phyloP scores from a whole-genome alignment of 805 yeast genomes.

The Zygoascus bituminiphila region DNA sequence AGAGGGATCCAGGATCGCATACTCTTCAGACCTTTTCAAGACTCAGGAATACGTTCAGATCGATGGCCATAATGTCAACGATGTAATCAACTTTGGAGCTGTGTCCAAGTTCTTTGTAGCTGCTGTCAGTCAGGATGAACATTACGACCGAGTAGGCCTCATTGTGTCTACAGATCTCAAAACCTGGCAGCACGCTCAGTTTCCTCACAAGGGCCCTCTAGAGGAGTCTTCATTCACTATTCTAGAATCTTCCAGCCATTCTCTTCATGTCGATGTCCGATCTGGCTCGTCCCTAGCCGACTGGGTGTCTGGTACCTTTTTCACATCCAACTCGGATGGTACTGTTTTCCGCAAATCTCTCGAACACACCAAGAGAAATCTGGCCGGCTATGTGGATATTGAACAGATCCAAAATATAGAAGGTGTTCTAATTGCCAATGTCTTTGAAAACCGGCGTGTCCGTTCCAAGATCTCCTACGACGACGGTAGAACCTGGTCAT shows the following conservation, averaged over 20 bases:
- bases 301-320: constrained; percentile 25
- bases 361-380: constrained; percentile 24
- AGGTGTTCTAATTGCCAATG: constrained; percentile 53
- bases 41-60: constrained; percentile 26
- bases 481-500: constrained; percentile 33
- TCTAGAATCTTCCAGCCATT: constrained; percentile 33
- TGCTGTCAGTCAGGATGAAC: constrained; percentile 25
- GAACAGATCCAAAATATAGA: constrained; percentile 45
- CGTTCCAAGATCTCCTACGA: constrained; percentile 32
- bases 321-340: constrained; percentile 43
- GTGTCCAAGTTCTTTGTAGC: constrained; percentile 32
- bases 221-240: constrained; percentile 24
- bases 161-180: constrained; percentile 30
- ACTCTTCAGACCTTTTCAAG: constrained; percentile 40
- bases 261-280: constrained; percentile 35
- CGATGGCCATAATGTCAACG: constrained; percentile 28
- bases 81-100: constrained; percentile 30
- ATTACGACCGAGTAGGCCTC: constrained; percentile 19
- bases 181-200: constrained; percentile 29
- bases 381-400: constrained; percentile 34
- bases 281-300: constrained; percentile 11
- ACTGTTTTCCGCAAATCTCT: constrained; percentile 40
- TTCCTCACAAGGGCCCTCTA: constrained; percentile 25
- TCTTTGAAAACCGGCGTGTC: constrained; percentile 16
- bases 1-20: constrained; percentile 30